Conservation (phyloP, 2,329 filamentous ascomycete species). For the Fusarium avenaceum region DNA sequence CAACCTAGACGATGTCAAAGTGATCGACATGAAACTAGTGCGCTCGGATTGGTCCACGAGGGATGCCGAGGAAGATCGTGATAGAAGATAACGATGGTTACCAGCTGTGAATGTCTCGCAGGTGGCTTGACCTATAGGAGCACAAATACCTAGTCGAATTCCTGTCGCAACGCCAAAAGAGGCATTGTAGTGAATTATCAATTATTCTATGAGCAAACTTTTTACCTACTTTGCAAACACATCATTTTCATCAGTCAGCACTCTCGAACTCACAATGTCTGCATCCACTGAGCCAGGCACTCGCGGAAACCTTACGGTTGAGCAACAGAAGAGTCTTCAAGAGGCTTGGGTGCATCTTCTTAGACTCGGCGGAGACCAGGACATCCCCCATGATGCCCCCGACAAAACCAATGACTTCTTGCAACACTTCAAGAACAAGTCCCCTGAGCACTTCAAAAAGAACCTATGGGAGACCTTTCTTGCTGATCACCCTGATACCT, state of each 20-base stretch:
- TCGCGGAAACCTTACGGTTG: slow-evolving; percentile 33
- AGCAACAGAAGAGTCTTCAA: slow-evolving; percentile 32
- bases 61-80: slow-evolving; percentile 1
- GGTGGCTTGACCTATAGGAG: not conserved
- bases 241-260: slow-evolving; percentile 17
- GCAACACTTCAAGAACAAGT: slow-evolving; percentile 21
- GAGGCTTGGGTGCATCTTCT: slow-evolving; percentile 42
- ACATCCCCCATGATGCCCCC: not conserved
- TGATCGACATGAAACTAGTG: slow-evolving; percentile 5
- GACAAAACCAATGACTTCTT: slow-evolving; percentile 21
- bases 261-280: slow-evolving; percentile 32
- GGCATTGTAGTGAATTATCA: not conserved
- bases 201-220: slow-evolving; percentile 3
- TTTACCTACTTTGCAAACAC: not conserved
- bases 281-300: slow-evolving; percentile 29
- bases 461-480: slow-evolving; percentile 33
- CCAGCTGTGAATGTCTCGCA: not conserved
- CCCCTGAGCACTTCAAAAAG: slow-evolving; percentile 26
- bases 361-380: slow-evolving; percentile 24
- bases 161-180: not conserved
- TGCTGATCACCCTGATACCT: slow-evolving; percentile 55
- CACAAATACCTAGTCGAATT: slow-evolving; percentile 13
- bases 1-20: not conserved
- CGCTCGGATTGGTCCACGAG: not conserved
- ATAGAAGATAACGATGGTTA: not conserved